Percentiles rank a stretch among this genome's conserved stretches.
phyloP scores from a whole-genome alignment of 2,329 filamentous ascomycete genomes.

The Phoma sp. region DNA sequence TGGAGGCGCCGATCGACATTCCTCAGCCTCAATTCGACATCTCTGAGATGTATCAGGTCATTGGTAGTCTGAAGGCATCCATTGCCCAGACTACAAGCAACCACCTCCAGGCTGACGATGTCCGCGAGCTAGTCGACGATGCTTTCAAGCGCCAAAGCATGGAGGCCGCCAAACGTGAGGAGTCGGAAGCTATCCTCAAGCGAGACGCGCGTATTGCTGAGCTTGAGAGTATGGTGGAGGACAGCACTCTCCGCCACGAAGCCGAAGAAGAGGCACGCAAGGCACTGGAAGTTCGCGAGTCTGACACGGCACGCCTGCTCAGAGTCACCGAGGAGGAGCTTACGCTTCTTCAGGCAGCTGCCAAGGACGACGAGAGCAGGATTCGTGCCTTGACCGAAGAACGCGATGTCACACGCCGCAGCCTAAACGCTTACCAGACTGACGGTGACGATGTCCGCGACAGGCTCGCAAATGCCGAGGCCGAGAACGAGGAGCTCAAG shows the following conservation, averaged over 20 bases:
- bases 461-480: slow-evolving; percentile 58
- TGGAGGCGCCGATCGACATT: slow-evolving; percentile 43
- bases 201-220: slow-evolving; percentile 44
- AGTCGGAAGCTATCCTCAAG: slow-evolving; percentile 39
- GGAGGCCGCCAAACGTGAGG: slow-evolving; percentile 38
- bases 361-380: slow-evolving; percentile 52
- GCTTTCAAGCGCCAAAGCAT: slow-evolving; percentile 45
- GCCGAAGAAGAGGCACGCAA: slow-evolving; percentile 52
- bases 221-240: slow-evolving; percentile 44
- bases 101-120: slow-evolving; percentile 54
- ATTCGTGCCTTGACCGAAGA: slow-evolving; percentile 53
- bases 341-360: slow-evolving; percentile 51
- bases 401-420: slow-evolving; percentile 48
- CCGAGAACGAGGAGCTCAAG: slow-evolving; percentile 66
- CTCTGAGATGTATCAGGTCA: slow-evolving; percentile 55
- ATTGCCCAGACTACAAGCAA: slow-evolving; percentile 54
- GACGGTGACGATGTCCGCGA: slow-evolving; percentile 56
- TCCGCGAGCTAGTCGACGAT: slow-evolving; percentile 45
- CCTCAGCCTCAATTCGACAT: slow-evolving; percentile 47
- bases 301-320: slow-evolving; percentile 52
- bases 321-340: slow-evolving; percentile 59
- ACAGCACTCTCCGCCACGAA: slow-evolving; percentile 43
- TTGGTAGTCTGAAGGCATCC: slow-evolving; percentile 57
- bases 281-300: slow-evolving; percentile 53
- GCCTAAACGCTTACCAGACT: slow-evolving; percentile 46